Percentiles rank a stretch among this genome's conserved stretches.
phyloP scores from a whole-genome alignment of 2,329 filamentous ascomycete genomes.

The Fusarium circinatum region DNA sequence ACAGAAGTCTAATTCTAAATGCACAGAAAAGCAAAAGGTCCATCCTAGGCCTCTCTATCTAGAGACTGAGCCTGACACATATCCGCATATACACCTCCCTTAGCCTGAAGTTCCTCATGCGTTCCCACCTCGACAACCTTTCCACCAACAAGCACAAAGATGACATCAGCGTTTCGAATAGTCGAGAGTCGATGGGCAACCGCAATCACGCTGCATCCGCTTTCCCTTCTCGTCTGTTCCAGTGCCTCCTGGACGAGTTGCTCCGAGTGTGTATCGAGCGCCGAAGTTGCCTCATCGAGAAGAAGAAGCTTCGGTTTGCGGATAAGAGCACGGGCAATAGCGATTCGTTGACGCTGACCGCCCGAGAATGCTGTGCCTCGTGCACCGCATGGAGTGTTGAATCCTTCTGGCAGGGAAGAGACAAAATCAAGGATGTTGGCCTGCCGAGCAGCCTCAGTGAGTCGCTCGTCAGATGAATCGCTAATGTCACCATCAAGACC shows the following conservation, averaged over 20 bases:
- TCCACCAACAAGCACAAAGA: slow-evolving; percentile 69
- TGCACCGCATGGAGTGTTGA: slow-evolving; percentile 68
- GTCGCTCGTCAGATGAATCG: slow-evolving; percentile 35
- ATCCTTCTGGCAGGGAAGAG: slow-evolving; percentile 52
- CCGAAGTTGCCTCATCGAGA: slow-evolving; percentile 72
- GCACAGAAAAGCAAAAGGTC: background rate
- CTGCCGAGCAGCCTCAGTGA: slow-evolving; percentile 57
- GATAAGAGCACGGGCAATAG: slow-evolving; percentile 73
- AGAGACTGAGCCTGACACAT: slow-evolving; percentile 34
- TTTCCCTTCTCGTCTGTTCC: slow-evolving; percentile 38
- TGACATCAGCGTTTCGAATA: slow-evolving; percentile 67
- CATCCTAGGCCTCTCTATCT: background rate
- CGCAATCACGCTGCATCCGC: slow-evolving; percentile 63
- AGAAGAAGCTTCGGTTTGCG: slow-evolving; percentile 70
- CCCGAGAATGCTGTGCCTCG: slow-evolving; percentile 72
- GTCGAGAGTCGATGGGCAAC: slow-evolving; percentile 69
- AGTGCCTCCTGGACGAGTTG: slow-evolving; percentile 67
- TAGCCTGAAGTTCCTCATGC: slow-evolving; percentile 65
- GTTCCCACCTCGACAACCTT: slow-evolving; percentile 66
- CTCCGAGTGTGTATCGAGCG: slow-evolving; percentile 69
- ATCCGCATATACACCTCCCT: slow-evolving; percentile 25
- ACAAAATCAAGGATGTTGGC: slow-evolving; percentile 60
- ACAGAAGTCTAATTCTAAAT: background rate
- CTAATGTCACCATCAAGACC: slow-evolving; percentile 47
- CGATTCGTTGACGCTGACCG: slow-evolving; percentile 73